These are phyloP conservation scores for Cutaneotrichosporon cutaneum DNA, from an alignment of 1,284 basidiomycete species.

Conservation along the genomic window DNA sequence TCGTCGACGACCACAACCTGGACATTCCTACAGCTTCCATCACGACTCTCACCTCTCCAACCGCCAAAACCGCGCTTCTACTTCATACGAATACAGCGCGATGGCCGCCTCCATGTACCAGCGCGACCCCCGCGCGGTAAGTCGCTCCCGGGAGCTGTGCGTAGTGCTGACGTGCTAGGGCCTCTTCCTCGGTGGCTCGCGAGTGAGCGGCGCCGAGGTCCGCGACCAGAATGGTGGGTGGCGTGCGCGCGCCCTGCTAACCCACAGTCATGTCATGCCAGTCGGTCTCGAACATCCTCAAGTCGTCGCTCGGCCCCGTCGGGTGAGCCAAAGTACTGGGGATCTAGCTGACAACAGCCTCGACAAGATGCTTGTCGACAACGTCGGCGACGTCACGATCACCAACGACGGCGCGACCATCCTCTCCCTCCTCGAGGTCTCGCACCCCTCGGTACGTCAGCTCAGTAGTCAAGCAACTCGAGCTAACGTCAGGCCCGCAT, in stretches of 20 bases:
- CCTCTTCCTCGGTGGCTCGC: constrained; percentile 88
- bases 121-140: constrained; percentile 52
- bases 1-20: not conserved
- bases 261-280: constrained; percentile 84
- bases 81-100: constrained; percentile 13
- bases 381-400: constrained; percentile 99
- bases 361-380: constrained; percentile 98
- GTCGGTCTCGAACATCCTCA: constrained; percentile 95
- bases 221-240: constrained; percentile 88
- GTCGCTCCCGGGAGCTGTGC: constrained; percentile 17
- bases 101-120: constrained; percentile 55
- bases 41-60: not conserved
- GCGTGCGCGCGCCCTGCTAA: constrained; percentile 1
- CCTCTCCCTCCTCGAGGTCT: constrained; percentile 83
- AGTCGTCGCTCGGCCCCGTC: constrained; percentile 92
- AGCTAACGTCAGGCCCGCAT: constrained; percentile 63
- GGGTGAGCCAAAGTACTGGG: constrained; percentile 51
- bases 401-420: constrained; percentile 99
- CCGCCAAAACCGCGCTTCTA: not conserved
- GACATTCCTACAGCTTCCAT: constrained; percentile 24
- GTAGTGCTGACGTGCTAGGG: constrained; percentile 55
- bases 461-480: not conserved
- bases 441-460: constrained; percentile 75
- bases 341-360: constrained; percentile 57
- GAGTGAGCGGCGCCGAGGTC: constrained; percentile 91